Conservation (phyloP, 257 asterid species). For the Anisodus acutangulus region DNA sequence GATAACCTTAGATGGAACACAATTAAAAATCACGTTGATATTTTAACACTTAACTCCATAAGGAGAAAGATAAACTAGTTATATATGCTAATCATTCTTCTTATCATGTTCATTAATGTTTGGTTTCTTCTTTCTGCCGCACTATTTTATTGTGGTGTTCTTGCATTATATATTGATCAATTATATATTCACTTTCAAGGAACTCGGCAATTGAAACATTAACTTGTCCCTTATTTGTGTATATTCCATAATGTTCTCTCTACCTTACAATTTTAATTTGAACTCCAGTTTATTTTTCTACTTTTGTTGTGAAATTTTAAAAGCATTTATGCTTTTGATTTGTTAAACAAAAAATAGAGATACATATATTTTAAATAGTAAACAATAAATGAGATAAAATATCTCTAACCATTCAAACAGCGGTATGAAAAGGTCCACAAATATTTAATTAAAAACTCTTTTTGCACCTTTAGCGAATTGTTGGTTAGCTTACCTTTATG, state of each 20-base stretch:
- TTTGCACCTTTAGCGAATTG: not conserved
- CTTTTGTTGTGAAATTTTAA: not conserved
- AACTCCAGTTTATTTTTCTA: not conserved
- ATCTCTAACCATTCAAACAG: conserved; percentile 8
- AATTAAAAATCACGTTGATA: too few species aligned
- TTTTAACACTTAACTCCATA: too few species aligned
- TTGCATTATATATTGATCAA: not conserved
- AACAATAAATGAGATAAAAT: not conserved
- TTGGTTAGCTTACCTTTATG: not conserved
- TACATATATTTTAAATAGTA: not conserved
- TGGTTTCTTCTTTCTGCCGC: not conserved
- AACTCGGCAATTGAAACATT: not conserved
- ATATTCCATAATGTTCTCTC: too few species aligned
- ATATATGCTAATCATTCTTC: not conserved
- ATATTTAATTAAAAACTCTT: not conserved
- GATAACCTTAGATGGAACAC: too few species aligned
- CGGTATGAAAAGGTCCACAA: not conserved
- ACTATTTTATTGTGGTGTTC: not conserved
- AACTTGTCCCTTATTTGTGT: not conserved
- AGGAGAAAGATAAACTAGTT: too few species aligned
- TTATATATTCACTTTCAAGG: too few species aligned
- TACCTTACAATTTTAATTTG: not conserved
- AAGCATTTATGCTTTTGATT: not conserved
- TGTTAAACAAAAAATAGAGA: not conserved
- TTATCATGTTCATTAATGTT: too few species aligned